A percentile compares a stretch with the other conserved stretches of the same genome.
phyloP scores from a whole-genome alignment of 2,329 filamentous ascomycete species.

The Penicillium sp. region DNA sequence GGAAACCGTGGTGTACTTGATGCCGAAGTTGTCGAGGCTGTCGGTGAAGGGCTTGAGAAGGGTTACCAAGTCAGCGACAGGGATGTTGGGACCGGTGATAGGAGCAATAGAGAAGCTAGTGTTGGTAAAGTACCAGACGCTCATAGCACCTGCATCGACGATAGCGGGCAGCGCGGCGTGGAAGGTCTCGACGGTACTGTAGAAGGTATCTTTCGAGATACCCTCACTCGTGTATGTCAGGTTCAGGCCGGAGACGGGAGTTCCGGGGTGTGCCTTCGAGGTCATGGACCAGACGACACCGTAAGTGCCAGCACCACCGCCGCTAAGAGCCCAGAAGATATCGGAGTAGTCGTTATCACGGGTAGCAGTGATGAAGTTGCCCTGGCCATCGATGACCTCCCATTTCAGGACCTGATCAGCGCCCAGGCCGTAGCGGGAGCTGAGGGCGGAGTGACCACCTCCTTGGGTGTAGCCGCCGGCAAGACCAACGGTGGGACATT shows the following conservation, averaged over 20 bases:
- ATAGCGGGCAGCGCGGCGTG: conserved; percentile 50
- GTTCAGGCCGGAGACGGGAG: conserved; percentile 46
- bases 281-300: conserved; percentile 59
- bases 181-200: conserved; percentile 50
- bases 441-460: conserved; percentile 59
- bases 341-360: conserved; percentile 19
- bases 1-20: conserved; percentile 33
- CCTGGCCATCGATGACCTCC: conserved; percentile 54
- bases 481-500: conserved; percentile 56
- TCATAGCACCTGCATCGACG: conserved; percentile 52
- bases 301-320: conserved; percentile 53
- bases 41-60: conserved; percentile 51
- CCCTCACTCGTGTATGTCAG: conserved; percentile 43
- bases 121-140: conserved; percentile 53
- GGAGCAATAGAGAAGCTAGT: conserved; percentile 51
- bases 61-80: conserved; percentile 42
- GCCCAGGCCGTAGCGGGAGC: conserved; percentile 56
- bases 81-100: conserved; percentile 51
- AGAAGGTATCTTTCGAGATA: conserved; percentile 49
- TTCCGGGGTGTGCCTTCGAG: conserved; percentile 51
- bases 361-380: conserved; percentile 19
- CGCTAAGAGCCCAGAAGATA: conserved; percentile 25
- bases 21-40: conserved; percentile 39
- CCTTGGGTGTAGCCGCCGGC: conserved; percentile 62
- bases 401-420: conserved; percentile 60